Base-by-base conservation (phyloP, 495 filamentous ascomycete species). In the Xylaria nigripes region DNA sequence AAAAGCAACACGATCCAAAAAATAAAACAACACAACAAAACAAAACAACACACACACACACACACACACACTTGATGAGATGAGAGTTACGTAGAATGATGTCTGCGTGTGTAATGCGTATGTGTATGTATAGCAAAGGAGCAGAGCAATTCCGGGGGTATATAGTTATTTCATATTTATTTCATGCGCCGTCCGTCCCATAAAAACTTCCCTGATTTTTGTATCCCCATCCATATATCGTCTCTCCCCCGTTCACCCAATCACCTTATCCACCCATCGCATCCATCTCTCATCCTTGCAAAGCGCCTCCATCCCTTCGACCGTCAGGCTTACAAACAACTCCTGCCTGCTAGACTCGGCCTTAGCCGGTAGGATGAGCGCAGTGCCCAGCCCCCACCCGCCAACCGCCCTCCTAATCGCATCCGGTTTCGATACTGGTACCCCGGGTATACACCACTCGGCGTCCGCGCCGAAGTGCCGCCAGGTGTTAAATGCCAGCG, bases 381-480 rank as follows among this genome's bases (percentile, higher is more conserved):
- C 62, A 29, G 61, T 62, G 24, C 67, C 64, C 40, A 67, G 60
- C 27, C 61, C 63, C 59, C 58, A 67, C 13, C 59, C 62, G 8
- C 60, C 67, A 45, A 63, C 57, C 46, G 62, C 62, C 43, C 64
- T 60, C 42, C 67, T 61, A 27, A 69, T 66, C 13, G 61, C 63
- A 54, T 65, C 67, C 30, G 67, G 62, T 49, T 54, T 65, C 10
- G 59, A 47, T 0, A 64, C 62, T 16, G 60, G 59, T 34, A 66
- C 64, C 13, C 64, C 67, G 48, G 64, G 67, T 27, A 69, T 65
- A 54, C 42, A 45, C 67, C 64, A 69, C 52, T 61, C 61, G 9
- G 62, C 59, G 55, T 67, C 67, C 42, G 64, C 67, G 1, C 64
- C 62, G 49, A 69, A 67, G 36, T 69, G 62, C n/a, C 67, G 49